Evolutionary conservation across 2,329 filamentous ascomycete genomes (phyloP).

Genomic region (Neospermospora avenae): DNA sequence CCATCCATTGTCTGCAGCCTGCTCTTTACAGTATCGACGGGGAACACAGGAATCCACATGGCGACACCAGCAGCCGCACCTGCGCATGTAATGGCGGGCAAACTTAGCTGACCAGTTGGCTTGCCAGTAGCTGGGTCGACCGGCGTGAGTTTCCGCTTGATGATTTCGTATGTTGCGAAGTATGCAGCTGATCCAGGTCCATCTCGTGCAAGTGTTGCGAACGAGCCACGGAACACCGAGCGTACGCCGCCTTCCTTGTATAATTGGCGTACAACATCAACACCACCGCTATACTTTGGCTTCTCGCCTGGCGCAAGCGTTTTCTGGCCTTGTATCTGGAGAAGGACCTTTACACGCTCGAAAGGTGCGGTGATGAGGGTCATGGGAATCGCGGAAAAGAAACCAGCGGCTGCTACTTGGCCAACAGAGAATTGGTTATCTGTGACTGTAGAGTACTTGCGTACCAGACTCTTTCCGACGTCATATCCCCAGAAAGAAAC

Average conservation of each 20-base stretch:
- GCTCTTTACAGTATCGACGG: slow-evolving; percentile 94
- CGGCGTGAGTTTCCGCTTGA: slow-evolving; percentile 85
- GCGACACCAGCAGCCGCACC: slow-evolving; percentile 90
- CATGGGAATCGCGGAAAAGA: slow-evolving; percentile 98
- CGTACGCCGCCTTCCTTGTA: slow-evolving; percentile 88
- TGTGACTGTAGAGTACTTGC: slow-evolving; percentile 60
- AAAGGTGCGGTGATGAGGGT: slow-evolving; percentile 98
- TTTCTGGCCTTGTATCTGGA: slow-evolving; percentile 95
- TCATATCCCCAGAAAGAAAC: slow-evolving; percentile 86
- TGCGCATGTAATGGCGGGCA: slow-evolving; percentile 79
- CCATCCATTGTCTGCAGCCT: slow-evolving; percentile 88
- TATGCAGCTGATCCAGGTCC: slow-evolving; percentile 92
- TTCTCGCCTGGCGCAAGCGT: slow-evolving; percentile 82
- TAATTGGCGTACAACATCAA: slow-evolving; percentile 89
- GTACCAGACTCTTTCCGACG: slow-evolving; percentile 86
- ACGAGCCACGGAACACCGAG: slow-evolving; percentile 87
- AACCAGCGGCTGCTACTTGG: slow-evolving; percentile 88
- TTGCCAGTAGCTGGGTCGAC: slow-evolving; percentile 71
- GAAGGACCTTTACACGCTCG: slow-evolving; percentile 96
- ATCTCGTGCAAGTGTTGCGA: slow-evolving; percentile 89
- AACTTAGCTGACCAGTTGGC: slow-evolving; percentile 71
- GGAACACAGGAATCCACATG: slow-evolving; percentile 99
- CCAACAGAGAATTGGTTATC: slow-evolving; percentile 74
- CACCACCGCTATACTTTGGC: slow-evolving; percentile 80
- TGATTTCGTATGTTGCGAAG: slow-evolving; percentile 95